Percentiles rank a stretch among this genome's conserved stretches.
Evolutionary conservation across 2,329 filamentous ascomycete genomes (phyloP).

Genomic region (Pestalotiopsis sp.): DNA sequence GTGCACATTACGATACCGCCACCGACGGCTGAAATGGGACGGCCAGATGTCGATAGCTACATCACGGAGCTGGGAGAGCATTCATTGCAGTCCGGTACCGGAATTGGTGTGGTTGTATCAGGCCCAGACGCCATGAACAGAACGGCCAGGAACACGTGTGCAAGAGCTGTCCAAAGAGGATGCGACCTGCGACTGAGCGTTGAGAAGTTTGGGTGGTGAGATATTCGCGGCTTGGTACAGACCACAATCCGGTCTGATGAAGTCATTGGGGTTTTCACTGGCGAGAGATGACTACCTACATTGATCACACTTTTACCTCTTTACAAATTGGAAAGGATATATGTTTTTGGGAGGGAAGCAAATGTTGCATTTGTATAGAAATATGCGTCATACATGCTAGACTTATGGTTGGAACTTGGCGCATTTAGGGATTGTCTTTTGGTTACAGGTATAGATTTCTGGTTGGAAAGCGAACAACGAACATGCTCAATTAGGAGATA

Average conservation of each 20-base stretch:
- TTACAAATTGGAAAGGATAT: neutral
- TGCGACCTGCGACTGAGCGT: conserved; percentile 55
- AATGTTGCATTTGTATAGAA: neutral
- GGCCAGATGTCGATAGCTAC: conserved; percentile 53
- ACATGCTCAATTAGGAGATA: neutral
- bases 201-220: conserved; percentile 69
- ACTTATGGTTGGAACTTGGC: neutral
- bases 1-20: conserved; percentile 56
- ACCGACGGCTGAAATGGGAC: conserved; percentile 54
- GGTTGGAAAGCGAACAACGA: neutral
- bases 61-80: conserved; percentile 40
- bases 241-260: no score
- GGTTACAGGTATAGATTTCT: neutral
- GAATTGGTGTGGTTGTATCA: conserved; percentile 58
- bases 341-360: neutral
- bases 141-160: conserved; percentile 61
- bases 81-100: conserved; percentile 28
- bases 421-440: neutral
- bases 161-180: conserved; percentile 50
- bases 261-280: no score
- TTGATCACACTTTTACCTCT: neutral
- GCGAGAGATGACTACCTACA: no score
- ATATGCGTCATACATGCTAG: neutral
- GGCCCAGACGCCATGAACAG: conserved; percentile 66
- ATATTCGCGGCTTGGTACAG: no score